Evolutionary conservation across 306 rosid species (phyloP), one percentile per base, ranked within the genome.

Genomic region (Quercus berberidifolia): DNA sequence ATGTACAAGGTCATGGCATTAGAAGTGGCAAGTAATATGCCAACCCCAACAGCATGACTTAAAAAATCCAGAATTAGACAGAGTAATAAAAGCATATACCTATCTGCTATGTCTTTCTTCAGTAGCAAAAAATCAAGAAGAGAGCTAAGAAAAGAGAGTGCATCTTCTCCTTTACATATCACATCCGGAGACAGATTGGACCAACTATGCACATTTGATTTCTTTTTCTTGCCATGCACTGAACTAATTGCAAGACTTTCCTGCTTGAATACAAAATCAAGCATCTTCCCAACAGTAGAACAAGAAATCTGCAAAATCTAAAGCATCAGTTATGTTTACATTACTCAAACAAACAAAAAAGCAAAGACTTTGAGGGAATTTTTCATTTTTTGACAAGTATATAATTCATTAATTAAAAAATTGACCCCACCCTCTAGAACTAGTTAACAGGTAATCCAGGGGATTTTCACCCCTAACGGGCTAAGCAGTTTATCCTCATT

Each of bases 41-140:
- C 21, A 30, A 64, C 43, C 6, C 38, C 21, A 68, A 26, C 49
- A 60, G 74, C 72, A 18, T 6, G 35, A 31, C 7, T 17, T 52
- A 38, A 55, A 33, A 8, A 78, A 69, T 64, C 69, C 41, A 49
- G 33, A 70, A 6, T 73, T 55, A 64, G 18, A 41, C 55, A 30
- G 73, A 77, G 26, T 74, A 73, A 70, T 21, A 71, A 85, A 43
- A 74, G 57, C 49, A 76, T 49, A 93, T 49, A 93, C 98, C 99
- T 92, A 85, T 86, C 79, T 74, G 75, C 81, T 31, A 90, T 86
- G 84, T 88, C 91, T 78, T 91, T 94, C 91, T 92, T 92, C 77
- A 91, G 75, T 19, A 94, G 88, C 82, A 94, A 87, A 83, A 94
- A 84, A 83, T 91, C 97, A 83, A 94, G 89, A 77, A 94, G 82